Evolutionary conservation across 73 alveolate species (phyloP), one percentile per base, ranked within the genome.

Genomic region (Breviolum minutum): DNA sequence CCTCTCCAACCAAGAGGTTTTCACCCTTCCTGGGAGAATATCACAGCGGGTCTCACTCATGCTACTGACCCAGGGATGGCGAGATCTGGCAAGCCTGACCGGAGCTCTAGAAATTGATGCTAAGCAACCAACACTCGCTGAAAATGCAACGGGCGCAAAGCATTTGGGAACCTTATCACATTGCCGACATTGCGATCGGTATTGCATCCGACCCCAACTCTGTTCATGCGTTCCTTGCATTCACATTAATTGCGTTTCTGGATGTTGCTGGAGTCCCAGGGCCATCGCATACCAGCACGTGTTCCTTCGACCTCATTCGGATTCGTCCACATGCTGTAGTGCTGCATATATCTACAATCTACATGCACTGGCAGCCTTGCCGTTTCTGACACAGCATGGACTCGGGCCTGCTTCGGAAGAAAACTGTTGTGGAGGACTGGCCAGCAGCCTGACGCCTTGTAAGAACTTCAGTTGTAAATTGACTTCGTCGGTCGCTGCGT

Each of bases 381-480:
- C 0, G 54, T 40, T 40, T 40, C 54, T 40, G 54, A 3, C 54
- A 40, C 54, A 40, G 54, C 54, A 0, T 40, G 54, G 54, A 66
- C 74, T 20, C 81, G 10, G 87, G 87, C 87, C 87, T 77, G 19
- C 8, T n/a, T 24, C 85, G 89, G 13, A 10, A 40, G 70, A 19
- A 80, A 80, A 40, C 89, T 40, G 89, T 48, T 48, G 32, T 68
- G 89, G 10, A 80, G 89, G 17, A 80, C 89, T 48, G 89, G 89
- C 89, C 89, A 80, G 89, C 89, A 80, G 6, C 68, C 68, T 5
- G 89, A 80, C 14, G 27, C 89, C 89, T 80, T 30, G 30, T 16
- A 12, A 13, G 19, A 77, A 29, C 86, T 77, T 68, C n/a, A 66
- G 54, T 40, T 40, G 0, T 2, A 40, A 40, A 40, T 40, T 40